Evolutionary conservation across 2,329 filamentous ascomycete genomes (phyloP), one percentile per base, ranked within the genome.

Genomic region (Monosporascus sp.): DNA sequence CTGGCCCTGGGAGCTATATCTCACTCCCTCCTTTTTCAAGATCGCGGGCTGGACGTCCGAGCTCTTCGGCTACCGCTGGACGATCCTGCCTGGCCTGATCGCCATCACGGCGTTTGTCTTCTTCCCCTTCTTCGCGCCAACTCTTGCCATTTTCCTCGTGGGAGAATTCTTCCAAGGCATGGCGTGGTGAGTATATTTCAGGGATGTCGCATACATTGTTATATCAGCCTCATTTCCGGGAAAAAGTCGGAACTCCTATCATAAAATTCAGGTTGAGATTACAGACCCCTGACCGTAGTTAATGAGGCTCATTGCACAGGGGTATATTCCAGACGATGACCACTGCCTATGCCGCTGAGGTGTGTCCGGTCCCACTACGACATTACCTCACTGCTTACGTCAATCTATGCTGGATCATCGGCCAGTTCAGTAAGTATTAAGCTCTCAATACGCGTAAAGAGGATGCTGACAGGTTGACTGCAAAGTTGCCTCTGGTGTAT

Each of bases 21-120:
- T 49, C 36, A 27, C 20, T 50, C 39, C 50, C 47, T 25, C 55
- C 3, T 18, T 11, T 41, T 31, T 1, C 24, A 48, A 67, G 63
- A 57, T 75, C 35, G 75, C 72, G 46, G 76, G 76, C n/a, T 65
- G 70, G 41, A 50, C 75, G 11, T 70, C 72, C 11, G 73, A 78
- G 49, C 64, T 66, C 3, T 69, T 64, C 52, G 71, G 72, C 1
- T 73, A 73, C 53, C 66, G 71, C 36, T 69, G 69, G 62, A 75
- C 71, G 1, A 68, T 77, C 57, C 62, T 77, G 24, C 64, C 60
- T 1, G 68, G 70, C 0, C 60, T 77, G 24, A 54, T 68, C 2
- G 64, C 53, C 62, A 55, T 70, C 67, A 61, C 67, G 1, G 63
- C 64, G 0, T 75, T 74, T 53, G 72, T 78, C 38, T 74, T 72